These are phyloP conservation scores for Fusarium mangiferae DNA, from an alignment of 2,329 filamentous ascomycete species.

Conservation along the genomic window DNA sequence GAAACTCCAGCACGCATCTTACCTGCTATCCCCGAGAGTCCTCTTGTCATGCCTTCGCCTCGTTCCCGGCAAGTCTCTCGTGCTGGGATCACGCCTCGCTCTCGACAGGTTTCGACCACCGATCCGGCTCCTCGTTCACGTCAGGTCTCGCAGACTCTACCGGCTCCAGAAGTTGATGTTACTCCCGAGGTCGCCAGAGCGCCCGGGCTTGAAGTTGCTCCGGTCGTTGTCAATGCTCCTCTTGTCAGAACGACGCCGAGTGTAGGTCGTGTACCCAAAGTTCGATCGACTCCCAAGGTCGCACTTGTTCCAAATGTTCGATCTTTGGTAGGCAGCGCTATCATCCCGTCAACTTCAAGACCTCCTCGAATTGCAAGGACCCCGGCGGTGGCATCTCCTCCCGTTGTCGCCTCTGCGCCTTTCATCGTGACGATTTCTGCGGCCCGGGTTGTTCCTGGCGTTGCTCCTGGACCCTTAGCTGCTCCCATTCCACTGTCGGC, in stretches of 20 bases:
- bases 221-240: not conserved
- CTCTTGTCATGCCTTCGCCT: slow-evolving; percentile 20
- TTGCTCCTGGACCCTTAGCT: slow-evolving; percentile 3
- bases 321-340: not conserved
- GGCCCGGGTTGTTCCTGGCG: not conserved
- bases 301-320: not conserved
- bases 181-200: not conserved
- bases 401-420: slow-evolving; percentile 4
- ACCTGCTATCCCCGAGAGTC: slow-evolving; percentile 31
- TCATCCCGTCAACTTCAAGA: not conserved
- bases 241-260: not conserved
- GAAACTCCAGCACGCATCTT: slow-evolving; percentile 18
- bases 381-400: not conserved
- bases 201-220: not conserved
- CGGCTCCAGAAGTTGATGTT: slow-evolving; percentile 6
- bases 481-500: slow-evolving; percentile 22
- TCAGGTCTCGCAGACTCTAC: slow-evolving; percentile 25
- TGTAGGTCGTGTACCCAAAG: slow-evolving; percentile 8
- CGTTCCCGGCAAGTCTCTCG: slow-evolving; percentile 31
- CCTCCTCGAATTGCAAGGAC: not conserved
- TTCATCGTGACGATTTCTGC: not conserved
- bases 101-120: slow-evolving; percentile 20
- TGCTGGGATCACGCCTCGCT: slow-evolving; percentile 1
- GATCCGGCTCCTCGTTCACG: slow-evolving; percentile 16
- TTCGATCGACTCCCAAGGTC: not conserved